Conservation (phyloP, 345 rosid species). For the Aurinia saxatilis region DNA sequence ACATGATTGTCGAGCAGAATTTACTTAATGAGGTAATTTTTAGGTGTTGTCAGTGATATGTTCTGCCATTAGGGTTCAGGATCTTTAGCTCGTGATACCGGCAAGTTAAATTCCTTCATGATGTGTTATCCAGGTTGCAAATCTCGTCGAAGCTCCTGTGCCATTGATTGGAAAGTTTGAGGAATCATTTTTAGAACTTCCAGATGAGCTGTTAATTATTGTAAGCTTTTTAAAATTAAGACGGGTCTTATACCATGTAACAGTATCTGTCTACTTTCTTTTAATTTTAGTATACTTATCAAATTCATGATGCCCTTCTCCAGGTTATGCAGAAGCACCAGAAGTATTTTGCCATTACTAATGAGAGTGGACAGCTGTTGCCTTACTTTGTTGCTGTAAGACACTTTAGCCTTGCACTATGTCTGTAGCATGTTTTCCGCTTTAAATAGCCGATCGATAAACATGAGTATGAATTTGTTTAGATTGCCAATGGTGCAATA, state of each 20-base stretch:
- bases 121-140: slow-evolving; percentile 57
- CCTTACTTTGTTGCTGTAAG: slow-evolving; percentile 87
- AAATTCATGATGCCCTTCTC: slow-evolving; percentile 14
- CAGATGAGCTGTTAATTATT: slow-evolving; percentile 78
- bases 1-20: slow-evolving; percentile 44
- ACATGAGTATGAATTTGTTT: slow-evolving; percentile 21
- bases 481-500: slow-evolving; percentile 96
- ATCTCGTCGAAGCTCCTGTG: slow-evolving; percentile 94
- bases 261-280: neutral
- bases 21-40: slow-evolving; percentile 68
- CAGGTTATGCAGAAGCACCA: slow-evolving; percentile 99
- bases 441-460: slow-evolving; percentile 2
- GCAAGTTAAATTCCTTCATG: neutral
- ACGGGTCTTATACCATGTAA: neutral
- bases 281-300: neutral
- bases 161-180: slow-evolving; percentile 77
- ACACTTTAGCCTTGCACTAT: slow-evolving; percentile 13
- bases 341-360: slow-evolving; percentile 71
- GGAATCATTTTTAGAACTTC: slow-evolving; percentile 85
- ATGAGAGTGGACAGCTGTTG: slow-evolving; percentile 59
- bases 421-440: slow-evolving; percentile 7
- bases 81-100: neutral
- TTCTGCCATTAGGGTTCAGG: neutral
- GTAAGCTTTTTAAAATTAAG: slow-evolving; percentile 36
- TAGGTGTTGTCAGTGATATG: slow-evolving; percentile 14